phyloP scores from a whole-genome alignment of 2,329 filamentous ascomycete species.

The Sphaerulina musiva region DNA sequence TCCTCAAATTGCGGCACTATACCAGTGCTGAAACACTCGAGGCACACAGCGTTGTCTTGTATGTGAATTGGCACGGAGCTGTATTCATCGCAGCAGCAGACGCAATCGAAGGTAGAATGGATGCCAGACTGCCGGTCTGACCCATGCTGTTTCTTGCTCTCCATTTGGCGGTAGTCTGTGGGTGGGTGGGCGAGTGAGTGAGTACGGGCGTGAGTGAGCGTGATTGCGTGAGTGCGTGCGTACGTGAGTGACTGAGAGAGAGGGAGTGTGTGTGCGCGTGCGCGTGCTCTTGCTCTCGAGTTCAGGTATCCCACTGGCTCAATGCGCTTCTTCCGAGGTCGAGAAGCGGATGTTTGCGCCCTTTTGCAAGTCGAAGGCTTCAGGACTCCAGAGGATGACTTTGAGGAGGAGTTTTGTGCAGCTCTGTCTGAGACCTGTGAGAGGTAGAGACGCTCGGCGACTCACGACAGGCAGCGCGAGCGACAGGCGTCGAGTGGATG shows the following conservation, averaged over 20 bases:
- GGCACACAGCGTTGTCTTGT: neutral
- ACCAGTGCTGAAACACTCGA: constrained; percentile 4
- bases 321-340: neutral
- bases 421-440: neutral
- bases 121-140: neutral
- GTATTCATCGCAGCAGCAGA: neutral
- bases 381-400: neutral
- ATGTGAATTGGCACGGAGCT: neutral
- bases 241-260: no score
- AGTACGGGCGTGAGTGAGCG: neutral
- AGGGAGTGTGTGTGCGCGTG: no score
- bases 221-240: no score
- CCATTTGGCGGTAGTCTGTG: neutral
- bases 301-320: neutral
- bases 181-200: neutral
- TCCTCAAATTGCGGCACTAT: constrained; percentile 2
- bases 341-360: neutral
- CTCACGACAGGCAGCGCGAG: no score
- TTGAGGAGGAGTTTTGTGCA: neutral
- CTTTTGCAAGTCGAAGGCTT: neutral
- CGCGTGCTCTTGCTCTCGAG: neutral
- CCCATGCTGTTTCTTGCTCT: neutral
- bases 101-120: neutral
- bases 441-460: neutral
- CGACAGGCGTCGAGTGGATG: no score